Evolutionary conservation across 1,284 basidiomycete species (phyloP).

Genomic region (Pseudozyma sp.): DNA sequence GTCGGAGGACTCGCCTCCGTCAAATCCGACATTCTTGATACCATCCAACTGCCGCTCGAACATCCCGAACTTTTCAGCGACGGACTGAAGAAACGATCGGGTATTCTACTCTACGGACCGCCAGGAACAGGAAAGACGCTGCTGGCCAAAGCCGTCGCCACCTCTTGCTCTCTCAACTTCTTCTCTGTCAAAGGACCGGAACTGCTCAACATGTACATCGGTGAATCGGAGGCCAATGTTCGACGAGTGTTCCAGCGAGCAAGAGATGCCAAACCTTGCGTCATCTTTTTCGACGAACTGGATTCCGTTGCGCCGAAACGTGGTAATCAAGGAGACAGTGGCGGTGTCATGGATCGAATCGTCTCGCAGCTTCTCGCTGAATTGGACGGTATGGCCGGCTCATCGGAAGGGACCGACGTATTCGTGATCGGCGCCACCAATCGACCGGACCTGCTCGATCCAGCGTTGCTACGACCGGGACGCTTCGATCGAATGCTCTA

Average conservation of each 20-base stretch:
- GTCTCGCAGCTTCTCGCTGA: conserved; percentile 71
- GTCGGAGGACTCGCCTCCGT: conserved; percentile 90
- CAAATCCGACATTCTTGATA: conserved; percentile 94
- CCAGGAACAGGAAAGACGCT: conserved; percentile 71
- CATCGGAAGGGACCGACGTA: conserved; percentile 69
- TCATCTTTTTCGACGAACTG: conserved; percentile 72
- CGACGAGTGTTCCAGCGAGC: conserved; percentile 71
- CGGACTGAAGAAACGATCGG: conserved; percentile 94
- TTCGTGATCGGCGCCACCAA: conserved; percentile 72
- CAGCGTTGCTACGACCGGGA: conserved; percentile 70
- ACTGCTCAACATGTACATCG: conserved; percentile 72
- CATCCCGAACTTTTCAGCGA: conserved; percentile 92
- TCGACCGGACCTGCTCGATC: conserved; percentile 71
- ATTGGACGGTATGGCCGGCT: conserved; percentile 70
- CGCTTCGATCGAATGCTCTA: conserved; percentile 97
- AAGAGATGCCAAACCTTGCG: conserved; percentile 71
- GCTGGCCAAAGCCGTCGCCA: conserved; percentile 77
- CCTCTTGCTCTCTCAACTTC: conserved; percentile 71
- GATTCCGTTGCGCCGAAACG: conserved; percentile 71
- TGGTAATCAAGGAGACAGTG: conserved; percentile 71
- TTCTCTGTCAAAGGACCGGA: conserved; percentile 72
- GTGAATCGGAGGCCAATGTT: conserved; percentile 71
- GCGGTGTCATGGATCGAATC: conserved; percentile 72
- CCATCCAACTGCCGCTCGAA: conserved; percentile 93
- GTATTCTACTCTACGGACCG: conserved; percentile 71